A percentile compares a stretch with the other conserved stretches of the same genome.
Conservation (phyloP, 2,329 filamentous ascomycete genomes). For the Trichophyton rubrum region DNA sequence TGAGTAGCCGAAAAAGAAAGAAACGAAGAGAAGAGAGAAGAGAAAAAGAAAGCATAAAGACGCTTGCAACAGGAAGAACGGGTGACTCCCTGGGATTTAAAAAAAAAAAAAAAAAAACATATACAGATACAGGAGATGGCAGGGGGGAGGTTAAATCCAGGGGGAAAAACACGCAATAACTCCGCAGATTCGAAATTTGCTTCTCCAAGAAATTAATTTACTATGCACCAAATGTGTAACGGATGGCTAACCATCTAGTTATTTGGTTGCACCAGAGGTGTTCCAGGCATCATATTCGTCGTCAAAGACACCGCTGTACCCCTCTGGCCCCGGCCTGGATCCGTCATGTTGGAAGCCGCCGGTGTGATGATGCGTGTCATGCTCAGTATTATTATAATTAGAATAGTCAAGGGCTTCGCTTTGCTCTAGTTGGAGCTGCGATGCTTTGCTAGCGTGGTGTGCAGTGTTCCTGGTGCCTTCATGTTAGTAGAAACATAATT, state of each 20-base stretch:
- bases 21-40: too few species aligned
- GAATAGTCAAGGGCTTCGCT: background rate
- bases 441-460: background rate
- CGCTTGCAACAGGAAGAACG: background rate
- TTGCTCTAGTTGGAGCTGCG: background rate
- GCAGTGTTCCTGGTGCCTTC: background rate
- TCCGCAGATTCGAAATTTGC: background rate
- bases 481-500: background rate
- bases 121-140: background rate
- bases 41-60: background rate
- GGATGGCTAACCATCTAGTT: background rate
- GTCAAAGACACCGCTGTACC: constrained; percentile 16
- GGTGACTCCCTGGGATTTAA: background rate
- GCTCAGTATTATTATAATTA: constrained; percentile 3
- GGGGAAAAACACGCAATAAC: background rate
- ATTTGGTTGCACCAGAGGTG: constrained; percentile 8
- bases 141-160: background rate
- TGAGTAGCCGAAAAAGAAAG: background rate
- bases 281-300: constrained; percentile 23
- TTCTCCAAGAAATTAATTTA: background rate
- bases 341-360: constrained; percentile 1
- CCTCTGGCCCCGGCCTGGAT: background rate
- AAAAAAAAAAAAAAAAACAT: background rate
- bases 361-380: background rate
- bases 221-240: constrained; percentile 1